A percentile compares a stretch with the other conserved stretches of the same genome.
These are phyloP conservation scores for Trametes cinnabarina DNA, from an alignment of 768 basidiomycete species.

Conservation along the genomic window DNA sequence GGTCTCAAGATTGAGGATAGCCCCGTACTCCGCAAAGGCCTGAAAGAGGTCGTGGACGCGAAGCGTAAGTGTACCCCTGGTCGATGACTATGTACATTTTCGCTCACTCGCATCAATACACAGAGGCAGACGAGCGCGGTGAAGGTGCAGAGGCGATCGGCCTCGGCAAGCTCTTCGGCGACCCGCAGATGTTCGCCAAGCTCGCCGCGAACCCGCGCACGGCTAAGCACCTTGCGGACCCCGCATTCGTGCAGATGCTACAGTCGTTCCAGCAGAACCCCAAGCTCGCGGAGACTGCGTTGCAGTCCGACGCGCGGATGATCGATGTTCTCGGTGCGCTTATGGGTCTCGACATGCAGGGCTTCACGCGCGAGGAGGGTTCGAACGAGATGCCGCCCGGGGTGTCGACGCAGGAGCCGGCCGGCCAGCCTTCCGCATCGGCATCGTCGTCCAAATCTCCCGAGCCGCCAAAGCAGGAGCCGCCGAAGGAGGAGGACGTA, in stretches of 20 bases:
- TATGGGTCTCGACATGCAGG: constrained; percentile 92
- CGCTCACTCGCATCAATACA: constrained; percentile 19
- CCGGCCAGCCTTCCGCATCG: constrained; percentile 17
- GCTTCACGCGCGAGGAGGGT: constrained; percentile 79
- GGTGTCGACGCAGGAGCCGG: constrained; percentile 30
- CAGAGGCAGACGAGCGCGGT: constrained; percentile 37
- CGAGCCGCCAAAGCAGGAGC: constrained; percentile 30
- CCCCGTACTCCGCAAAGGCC: constrained; percentile 78
- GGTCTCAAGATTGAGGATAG: constrained; percentile 83
- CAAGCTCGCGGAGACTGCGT: constrained; percentile 54
- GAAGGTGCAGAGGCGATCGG: constrained; percentile 52
- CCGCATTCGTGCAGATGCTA: constrained; percentile 77
- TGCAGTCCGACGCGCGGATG: constrained; percentile 78
- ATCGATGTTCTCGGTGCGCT: constrained; percentile 89
- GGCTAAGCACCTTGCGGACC: constrained; percentile 78
- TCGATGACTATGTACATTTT: background rate
- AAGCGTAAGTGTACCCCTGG: constrained; percentile 50
- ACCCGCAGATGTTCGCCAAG: constrained; percentile 81
- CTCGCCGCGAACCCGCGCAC: constrained; percentile 87
- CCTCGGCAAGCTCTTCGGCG: constrained; percentile 74
- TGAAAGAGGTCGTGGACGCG: constrained; percentile 85
- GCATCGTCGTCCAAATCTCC: constrained; percentile 40
- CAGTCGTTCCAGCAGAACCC: constrained; percentile 70
- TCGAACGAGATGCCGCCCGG: constrained; percentile 77
- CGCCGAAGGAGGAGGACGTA: constrained; percentile 51